Evolutionary conservation across 441 rosid species (phyloP).

Genomic region (California macrophylla): DNA sequence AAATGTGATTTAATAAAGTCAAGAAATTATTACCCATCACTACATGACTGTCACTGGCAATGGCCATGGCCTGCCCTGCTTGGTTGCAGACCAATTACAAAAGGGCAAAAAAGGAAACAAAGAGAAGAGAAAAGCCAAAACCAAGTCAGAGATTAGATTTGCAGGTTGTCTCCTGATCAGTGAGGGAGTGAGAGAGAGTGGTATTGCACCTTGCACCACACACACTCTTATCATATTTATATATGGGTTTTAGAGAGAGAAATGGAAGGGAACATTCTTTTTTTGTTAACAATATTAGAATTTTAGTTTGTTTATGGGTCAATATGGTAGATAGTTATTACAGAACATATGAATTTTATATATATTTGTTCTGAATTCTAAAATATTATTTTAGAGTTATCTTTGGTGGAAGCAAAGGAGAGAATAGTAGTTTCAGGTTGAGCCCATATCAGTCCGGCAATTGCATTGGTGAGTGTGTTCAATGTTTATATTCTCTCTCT

Average conservation of each 20-base stretch:
- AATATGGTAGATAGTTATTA: no score
- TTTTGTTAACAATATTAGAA: no score
- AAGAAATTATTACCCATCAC: background rate
- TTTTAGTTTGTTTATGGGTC: no score
- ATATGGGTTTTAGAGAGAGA: background rate
- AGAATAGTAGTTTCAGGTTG: background rate
- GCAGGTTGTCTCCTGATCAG: slow-evolving; percentile 3
- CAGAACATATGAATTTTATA: no score
- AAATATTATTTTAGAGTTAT: no score
- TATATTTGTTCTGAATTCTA: no score
- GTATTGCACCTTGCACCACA: background rate
- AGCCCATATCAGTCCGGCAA: background rate
- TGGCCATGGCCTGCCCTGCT: background rate
- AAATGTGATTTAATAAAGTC: background rate
- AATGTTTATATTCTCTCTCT: background rate
- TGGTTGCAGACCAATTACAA: background rate
- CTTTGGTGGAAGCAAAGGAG: background rate
- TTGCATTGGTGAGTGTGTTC: slow-evolving; percentile 1
- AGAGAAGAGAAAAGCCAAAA: background rate
- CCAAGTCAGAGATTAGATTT: background rate
- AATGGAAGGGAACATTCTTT: background rate
- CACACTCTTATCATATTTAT: background rate
- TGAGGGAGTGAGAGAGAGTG: background rate
- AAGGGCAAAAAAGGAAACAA: background rate
- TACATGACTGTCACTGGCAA: background rate